Conservation (phyloP, 805 yeast genomes). For the Pichia nakasei region DNA sequence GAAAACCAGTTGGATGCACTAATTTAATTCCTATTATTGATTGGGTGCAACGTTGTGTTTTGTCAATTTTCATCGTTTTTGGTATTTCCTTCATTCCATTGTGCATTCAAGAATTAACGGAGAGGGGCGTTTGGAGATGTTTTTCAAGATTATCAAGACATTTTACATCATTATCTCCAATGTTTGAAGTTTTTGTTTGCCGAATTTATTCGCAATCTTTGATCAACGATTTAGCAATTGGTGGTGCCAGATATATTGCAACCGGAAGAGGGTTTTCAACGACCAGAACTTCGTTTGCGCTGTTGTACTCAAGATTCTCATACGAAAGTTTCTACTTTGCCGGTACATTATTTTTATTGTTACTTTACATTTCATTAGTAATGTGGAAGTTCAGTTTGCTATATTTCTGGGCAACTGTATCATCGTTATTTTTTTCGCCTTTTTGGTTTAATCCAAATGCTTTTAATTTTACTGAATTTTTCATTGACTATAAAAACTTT, state of each 20-base stretch:
- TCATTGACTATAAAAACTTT: slow-evolving; percentile 54
- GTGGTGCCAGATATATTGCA: slow-evolving; percentile 76
- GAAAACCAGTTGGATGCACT: slow-evolving; percentile 61
- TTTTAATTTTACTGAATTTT: slow-evolving; percentile 59
- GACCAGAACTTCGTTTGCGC: slow-evolving; percentile 55
- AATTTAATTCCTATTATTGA: slow-evolving; percentile 61
- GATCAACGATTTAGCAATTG: slow-evolving; percentile 57
- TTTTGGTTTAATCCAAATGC: slow-evolving; percentile 74
- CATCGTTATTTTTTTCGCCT: slow-evolving; percentile 62
- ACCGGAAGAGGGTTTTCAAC: slow-evolving; percentile 83
- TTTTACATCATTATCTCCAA: slow-evolving; percentile 61
- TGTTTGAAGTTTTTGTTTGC: slow-evolving; percentile 74
- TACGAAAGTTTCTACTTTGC: slow-evolving; percentile 63
- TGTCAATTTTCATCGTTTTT: slow-evolving; percentile 69
- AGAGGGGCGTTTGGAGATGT: slow-evolving; percentile 68
- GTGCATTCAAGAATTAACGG: slow-evolving; percentile 68
- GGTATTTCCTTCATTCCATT: slow-evolving; percentile 67
- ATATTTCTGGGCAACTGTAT: slow-evolving; percentile 67
- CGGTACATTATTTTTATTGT: slow-evolving; percentile 38
- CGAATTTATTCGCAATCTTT: slow-evolving; percentile 67
- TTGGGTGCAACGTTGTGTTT: slow-evolving; percentile 67
- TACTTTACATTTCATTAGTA: slow-evolving; percentile 47
- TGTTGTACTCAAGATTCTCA: slow-evolving; percentile 60
- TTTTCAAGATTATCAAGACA: slow-evolving; percentile 55
- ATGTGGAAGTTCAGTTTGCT: slow-evolving; percentile 54